phyloP scores from a whole-genome alignment of 164 flowering plant species.

The Piper betle region DNA sequence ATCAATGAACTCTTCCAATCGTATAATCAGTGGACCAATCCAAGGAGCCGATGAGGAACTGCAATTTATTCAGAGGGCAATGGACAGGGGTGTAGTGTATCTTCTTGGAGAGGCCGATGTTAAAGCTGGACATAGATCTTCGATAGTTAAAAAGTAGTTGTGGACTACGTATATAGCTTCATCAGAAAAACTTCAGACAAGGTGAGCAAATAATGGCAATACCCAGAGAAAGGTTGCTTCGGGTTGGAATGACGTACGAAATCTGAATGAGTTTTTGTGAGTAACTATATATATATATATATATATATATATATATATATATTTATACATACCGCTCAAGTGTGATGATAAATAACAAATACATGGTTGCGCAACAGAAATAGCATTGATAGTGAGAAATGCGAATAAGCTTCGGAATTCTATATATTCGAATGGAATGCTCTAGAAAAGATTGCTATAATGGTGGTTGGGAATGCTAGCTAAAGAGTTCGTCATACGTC shows the following conservation, averaged over 20 bases:
- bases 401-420: no score
- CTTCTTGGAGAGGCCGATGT: constrained; percentile 70
- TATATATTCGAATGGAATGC: no score
- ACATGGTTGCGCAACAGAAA: no score
- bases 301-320: no score
- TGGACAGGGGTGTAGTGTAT: constrained; percentile 53
- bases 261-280: no score
- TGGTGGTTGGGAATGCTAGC: no score
- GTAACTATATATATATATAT: no score
- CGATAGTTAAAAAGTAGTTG: constrained; percentile 37
- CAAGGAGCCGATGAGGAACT: constrained; percentile 38
- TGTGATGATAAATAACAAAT: no score
- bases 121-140: constrained; percentile 37
- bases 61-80: constrained; percentile 36
- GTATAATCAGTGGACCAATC: constrained; percentile 10
- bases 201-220: constrained; percentile 39
- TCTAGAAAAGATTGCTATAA: no score
- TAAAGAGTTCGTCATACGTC: no score
- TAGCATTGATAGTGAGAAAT: no score
- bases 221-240: constrained; percentile 44
- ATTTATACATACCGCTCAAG: no score
- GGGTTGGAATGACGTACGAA: constrained; percentile 79
- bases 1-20: constrained; percentile 21
- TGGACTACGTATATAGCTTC: constrained; percentile 48
- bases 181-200: constrained; percentile 50